Base-by-base conservation (phyloP, 306 rosid genomes). In the Rubus idaeus region DNA sequence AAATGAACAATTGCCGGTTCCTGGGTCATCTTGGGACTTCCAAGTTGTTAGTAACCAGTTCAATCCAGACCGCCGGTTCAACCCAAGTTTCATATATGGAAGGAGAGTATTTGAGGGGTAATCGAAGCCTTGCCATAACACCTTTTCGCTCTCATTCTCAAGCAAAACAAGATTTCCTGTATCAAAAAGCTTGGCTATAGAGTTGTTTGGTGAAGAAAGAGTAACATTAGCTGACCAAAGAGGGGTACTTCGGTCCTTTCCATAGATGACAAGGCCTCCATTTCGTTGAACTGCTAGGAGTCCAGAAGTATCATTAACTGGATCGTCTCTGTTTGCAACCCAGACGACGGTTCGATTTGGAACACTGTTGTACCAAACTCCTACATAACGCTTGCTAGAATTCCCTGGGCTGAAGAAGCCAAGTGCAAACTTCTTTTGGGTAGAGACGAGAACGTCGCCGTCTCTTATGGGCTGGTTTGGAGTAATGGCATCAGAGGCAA, bases 391-490 rank as follows among this genome's bases (percentile, higher is more conserved):
- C 23, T 21, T 10, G 18, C 2, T 70, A 1, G 92, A 91, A 62
- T 78, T 70, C 8, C 41, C 23, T 8, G 77, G 81, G 77, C 83
- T 82, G 79, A 91, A 91, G 82, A 89, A 91, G 39, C 94, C 91
- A 44, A 91, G 89, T 4, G 83, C 90, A 23, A 88, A 91, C 12
- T 41, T 77, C 18, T 81, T 79, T 14, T 42, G 69, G 8, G 12
- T 17, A 51, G 94, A 86, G 74, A 88, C 44, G 58, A 88, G 60
- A 80, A 82, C 82, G 44, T 75, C 86, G 42, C 86, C 89, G 75
- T 90, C 91, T 86, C 46, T 82, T 1, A 89, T 17, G 6, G 86
- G 63, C 0, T 80, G 66, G 65, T 23, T 75, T 37, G 49, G 44
- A 7, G 86, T 78, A 73, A 85, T 82, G 66, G 40, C 68, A 26